Conservation (phyloP, 768 basidiomycete genomes). For the Lentinula lateritia region DNA sequence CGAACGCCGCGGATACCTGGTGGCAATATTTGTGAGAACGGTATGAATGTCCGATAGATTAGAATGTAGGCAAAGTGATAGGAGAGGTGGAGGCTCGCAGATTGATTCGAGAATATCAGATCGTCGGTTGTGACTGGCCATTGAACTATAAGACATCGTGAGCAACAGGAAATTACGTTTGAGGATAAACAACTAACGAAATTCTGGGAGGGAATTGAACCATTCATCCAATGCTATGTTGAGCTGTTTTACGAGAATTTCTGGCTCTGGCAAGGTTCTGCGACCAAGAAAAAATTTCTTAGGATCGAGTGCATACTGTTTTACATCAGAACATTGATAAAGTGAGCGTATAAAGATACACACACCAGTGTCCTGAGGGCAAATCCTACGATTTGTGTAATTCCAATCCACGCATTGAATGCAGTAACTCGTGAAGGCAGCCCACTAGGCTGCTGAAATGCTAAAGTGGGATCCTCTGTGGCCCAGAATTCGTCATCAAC, state of each 20-base stretch:
- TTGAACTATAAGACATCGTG: constrained; percentile 32
- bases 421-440: constrained; percentile 52
- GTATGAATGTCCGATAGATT: constrained; percentile 67
- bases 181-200: constrained; percentile 37
- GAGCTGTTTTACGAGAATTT: constrained; percentile 59
- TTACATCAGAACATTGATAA: neutral
- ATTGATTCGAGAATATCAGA: constrained; percentile 45
- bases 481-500: constrained; percentile 84
- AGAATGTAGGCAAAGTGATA: constrained; percentile 64
- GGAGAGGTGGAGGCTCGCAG: constrained; percentile 48
- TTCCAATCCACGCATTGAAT: constrained; percentile 60
- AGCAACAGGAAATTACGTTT: neutral
- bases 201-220: constrained; percentile 62
- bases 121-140: constrained; percentile 54
- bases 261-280: constrained; percentile 46
- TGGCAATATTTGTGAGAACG: constrained; percentile 9
- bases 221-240: constrained; percentile 69
- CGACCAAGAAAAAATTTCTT: constrained; percentile 49
- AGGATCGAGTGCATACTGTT: constrained; percentile 69
- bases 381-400: constrained; percentile 68
- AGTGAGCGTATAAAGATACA: neutral
- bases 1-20: neutral
- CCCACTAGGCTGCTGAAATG: constrained; percentile 64
- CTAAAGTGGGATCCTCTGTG: constrained; percentile 33
- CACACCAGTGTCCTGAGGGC: constrained; percentile 61